Base-by-base conservation (phyloP, 495 filamentous ascomycete genomes). In the Penicillium lagena region DNA sequence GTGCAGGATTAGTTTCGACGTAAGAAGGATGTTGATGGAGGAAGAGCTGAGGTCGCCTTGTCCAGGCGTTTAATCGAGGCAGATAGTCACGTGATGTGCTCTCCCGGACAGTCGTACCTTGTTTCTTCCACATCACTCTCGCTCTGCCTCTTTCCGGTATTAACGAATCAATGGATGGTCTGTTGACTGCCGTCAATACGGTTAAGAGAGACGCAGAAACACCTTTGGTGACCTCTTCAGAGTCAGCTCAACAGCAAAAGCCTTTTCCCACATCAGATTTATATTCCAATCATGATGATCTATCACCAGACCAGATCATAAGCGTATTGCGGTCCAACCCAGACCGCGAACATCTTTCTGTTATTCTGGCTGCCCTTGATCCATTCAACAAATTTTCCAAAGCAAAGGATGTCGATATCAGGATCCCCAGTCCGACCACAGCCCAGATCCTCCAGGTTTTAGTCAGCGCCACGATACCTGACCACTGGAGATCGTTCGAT, bases 371-470 rank as follows among this genome's bases (percentile, higher is more conserved):
- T 32, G 81, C 68, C 55, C 68, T 95, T 14, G 64, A 70, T 41
- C 60, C 65, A 8, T 60, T 51, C 36, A 64, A 59, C 29, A 70
- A 65, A 15, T 45, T 50, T 28, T 15, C 34, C 44, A 42, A 48
- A 15, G 45, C 58, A 4, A 46, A 59, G 32, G 58, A 56, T 12
- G 81, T 89, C 51, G 74, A 77, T 48, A 76, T 94, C 39, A 68
- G 71, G 46, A 60, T 67, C n/a, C 81, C 87, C 35, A 73, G 72
- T 33, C 80, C 89, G 3, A 64, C 76, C 50, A 67, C 78, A 40
- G 76, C 87, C 6, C 84, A 89, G 54, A 76, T 95, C 7, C 66
- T 89, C 38, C 81, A 84, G 55, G 60, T 73, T 9, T 64, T 96
- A 51, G 78, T 89, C 45, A 79, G 68, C 31, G 77, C 77, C 31